Evolutionary conservation across 139 green algal species (phyloP).

Genomic region (Desmodesmus armatus): DNA sequence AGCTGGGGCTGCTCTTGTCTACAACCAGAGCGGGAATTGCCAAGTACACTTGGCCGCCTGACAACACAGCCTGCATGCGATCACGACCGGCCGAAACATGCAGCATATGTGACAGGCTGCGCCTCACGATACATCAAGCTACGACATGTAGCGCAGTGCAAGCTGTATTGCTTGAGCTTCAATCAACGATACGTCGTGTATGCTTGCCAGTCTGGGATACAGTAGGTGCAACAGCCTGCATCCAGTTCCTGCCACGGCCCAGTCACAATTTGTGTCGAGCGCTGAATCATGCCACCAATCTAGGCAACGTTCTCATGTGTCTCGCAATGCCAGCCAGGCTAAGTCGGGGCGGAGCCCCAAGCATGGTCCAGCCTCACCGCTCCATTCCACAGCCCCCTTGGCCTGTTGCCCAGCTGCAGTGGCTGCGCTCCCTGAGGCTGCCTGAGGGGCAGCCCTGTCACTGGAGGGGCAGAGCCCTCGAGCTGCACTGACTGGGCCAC

Average conservation of each 20-base stretch:
- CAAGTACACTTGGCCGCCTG: constrained; percentile 16
- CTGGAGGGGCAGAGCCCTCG: background rate
- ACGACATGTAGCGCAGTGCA: too few species aligned
- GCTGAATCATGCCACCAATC: too few species aligned
- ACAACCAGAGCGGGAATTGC: background rate
- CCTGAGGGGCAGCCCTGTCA: background rate
- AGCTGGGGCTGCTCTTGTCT: background rate
- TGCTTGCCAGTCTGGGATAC: too few species aligned
- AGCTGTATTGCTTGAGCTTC: too few species aligned
- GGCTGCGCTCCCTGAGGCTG: background rate
- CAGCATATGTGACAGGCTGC: background rate
- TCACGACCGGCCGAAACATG: background rate
- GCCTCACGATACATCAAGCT: too few species aligned
- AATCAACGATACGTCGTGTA: too few species aligned
- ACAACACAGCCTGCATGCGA: constrained; percentile 8
- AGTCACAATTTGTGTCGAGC: too few species aligned
- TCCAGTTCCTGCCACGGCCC: too few species aligned
- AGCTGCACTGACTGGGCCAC: background rate
- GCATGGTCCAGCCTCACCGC: background rate
- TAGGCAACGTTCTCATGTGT: too few species aligned
- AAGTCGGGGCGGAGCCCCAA: too few species aligned
- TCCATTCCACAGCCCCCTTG: constrained; percentile 24
- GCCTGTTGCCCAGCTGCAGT: background rate
- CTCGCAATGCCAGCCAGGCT: too few species aligned
- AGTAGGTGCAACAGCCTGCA: too few species aligned